phyloP scores from a whole-genome alignment of 202 grass and related monocot genomes.

The Cymbopogon flexuosus region DNA sequence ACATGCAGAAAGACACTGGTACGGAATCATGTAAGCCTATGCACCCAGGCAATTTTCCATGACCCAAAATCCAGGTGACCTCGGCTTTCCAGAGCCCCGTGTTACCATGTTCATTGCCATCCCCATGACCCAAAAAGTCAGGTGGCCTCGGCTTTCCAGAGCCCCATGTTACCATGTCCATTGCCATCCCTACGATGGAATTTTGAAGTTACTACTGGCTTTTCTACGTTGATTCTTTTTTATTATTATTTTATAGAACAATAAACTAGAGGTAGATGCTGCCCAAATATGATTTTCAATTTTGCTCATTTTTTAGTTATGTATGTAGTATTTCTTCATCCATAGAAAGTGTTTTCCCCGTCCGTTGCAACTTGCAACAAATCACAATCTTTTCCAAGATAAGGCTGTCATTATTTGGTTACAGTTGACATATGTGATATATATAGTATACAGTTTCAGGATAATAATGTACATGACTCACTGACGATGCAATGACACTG shows the following conservation, averaged over 20 bases:
- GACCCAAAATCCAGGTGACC: neutral
- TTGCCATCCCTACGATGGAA: neutral
- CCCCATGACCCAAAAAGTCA: neutral
- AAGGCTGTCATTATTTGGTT: slow-evolving; percentile 32
- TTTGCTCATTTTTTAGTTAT: neutral
- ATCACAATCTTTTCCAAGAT: slow-evolving; percentile 22
- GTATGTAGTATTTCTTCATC: slow-evolving; percentile 14
- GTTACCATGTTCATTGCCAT: neutral
- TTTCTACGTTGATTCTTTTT: neutral
- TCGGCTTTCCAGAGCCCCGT: neutral
- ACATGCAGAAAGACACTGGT: neutral
- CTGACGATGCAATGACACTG: neutral
- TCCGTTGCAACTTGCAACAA: slow-evolving; percentile 19
- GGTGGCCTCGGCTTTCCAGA: neutral
- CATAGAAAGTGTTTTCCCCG: neutral
- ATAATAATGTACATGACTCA: slow-evolving; percentile 38
- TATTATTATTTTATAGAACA: neutral
- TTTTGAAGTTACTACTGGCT: slow-evolving; percentile 7
- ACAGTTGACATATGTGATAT: slow-evolving; percentile 21
- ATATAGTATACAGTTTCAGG: slow-evolving; percentile 28
- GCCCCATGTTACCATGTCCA: neutral
- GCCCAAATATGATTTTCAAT: neutral
- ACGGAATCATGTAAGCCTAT: neutral
- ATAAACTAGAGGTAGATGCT: neutral
- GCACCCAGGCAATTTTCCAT: neutral